A percentile compares a stretch with the other conserved stretches of the same genome.
Conservation (phyloP, 169 alveolate species). For the Babesia gibsoni region DNA sequence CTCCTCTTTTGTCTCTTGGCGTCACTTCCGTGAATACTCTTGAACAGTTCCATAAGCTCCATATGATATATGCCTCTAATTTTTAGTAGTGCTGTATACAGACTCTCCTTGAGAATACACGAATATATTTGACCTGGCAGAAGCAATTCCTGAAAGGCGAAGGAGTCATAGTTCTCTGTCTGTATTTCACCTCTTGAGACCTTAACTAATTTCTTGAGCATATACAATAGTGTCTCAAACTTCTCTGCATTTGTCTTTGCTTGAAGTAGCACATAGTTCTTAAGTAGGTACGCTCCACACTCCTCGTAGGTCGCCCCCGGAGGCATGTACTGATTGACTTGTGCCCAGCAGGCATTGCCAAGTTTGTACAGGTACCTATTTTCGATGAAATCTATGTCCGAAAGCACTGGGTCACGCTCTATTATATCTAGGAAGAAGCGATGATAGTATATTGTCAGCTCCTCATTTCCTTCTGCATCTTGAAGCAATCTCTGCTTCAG, state of each 20-base stretch:
- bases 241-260: conserved; percentile 88
- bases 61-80: conserved; percentile 56
- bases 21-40: conserved; percentile 21
- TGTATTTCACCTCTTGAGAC: conserved; percentile 83
- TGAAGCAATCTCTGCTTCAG: conserved; percentile 66
- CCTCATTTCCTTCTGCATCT: conserved; percentile 58
- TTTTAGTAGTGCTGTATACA: conserved; percentile 62
- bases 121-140: conserved; percentile 82
- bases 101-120: conserved; percentile 77
- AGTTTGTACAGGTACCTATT: conserved; percentile 79
- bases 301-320: conserved; percentile 90
- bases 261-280: conserved; percentile 92
- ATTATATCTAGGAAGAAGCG: conserved; percentile 65
- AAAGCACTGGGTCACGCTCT: conserved; percentile 65
- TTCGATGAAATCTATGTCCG: conserved; percentile 82
- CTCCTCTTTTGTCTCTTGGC: conserved; percentile 6
- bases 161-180: conserved; percentile 77
- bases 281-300: conserved; percentile 90
- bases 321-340: conserved; percentile 74
- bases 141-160: conserved; percentile 81
- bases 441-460: conserved; percentile 59
- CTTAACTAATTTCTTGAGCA: conserved; percentile 92
- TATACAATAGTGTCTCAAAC: conserved; percentile 89
- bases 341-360: conserved; percentile 79
- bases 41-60: conserved; percentile 48